phyloP scores from a whole-genome alignment of 129 eudicot species.

The Flaveria linearis region DNA sequence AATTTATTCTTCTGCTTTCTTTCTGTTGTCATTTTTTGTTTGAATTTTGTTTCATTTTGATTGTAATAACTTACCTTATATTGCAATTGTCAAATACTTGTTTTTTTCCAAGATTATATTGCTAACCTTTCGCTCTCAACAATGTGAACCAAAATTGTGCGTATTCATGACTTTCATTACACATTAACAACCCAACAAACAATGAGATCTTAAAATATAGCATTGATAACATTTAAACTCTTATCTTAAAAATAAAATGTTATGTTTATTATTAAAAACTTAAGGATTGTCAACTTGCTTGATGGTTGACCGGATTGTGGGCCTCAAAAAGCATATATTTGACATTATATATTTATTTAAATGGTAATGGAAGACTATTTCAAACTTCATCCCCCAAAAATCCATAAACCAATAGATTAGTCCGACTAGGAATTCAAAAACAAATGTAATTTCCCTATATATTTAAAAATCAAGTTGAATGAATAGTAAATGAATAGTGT shows the following conservation, averaged over 20 bases:
- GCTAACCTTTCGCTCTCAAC: background rate
- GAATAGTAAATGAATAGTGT: no score
- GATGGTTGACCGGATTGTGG: constrained; percentile 32
- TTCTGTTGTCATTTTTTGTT: no score
- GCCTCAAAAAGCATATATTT: constrained; percentile 22
- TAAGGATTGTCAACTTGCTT: constrained; percentile 35
- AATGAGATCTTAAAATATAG: background rate
- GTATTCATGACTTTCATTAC: constrained; percentile 4
- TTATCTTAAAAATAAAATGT: background rate
- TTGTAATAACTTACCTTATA: no score
- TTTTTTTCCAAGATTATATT: background rate
- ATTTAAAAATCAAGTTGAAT: no score
- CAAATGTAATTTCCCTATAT: no score
- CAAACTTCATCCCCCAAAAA: constrained; percentile 15
- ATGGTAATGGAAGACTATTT: constrained; percentile 34
- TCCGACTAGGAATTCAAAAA: background rate
- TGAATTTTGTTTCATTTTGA: no score
- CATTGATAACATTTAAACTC: background rate
- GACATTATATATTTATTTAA: constrained; percentile 9
- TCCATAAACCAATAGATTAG: background rate
- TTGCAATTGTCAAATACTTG: no score
- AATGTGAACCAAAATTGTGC: constrained; percentile 17
- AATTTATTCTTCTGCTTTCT: no score
- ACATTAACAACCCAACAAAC: constrained; percentile 5
- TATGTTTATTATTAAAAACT: background rate